phyloP scores from a whole-genome alignment of 2,329 filamentous ascomycete species.

The Penicillium sp. region DNA sequence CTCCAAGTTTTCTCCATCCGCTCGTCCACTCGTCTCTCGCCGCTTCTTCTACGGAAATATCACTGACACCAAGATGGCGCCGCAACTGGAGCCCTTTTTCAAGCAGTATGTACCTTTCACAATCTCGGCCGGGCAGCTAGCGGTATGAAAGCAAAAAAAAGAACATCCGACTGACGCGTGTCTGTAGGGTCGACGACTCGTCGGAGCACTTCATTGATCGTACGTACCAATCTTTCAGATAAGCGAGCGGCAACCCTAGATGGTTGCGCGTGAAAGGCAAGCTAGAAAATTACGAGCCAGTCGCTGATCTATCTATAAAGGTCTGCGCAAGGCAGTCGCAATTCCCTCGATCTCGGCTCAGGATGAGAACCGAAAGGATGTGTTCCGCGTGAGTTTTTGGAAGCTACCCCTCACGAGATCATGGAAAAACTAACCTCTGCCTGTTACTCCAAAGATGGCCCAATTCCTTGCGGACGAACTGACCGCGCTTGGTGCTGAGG shows the following conservation, averaged over 20 bases:
- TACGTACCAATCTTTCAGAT: constrained; percentile 30
- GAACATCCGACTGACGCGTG: constrained; percentile 4
- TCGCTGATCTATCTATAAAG: constrained; percentile 29
- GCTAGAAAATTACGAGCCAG: constrained; percentile 9
- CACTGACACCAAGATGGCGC: constrained; percentile 71
- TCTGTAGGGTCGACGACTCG: constrained; percentile 67
- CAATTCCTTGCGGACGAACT: constrained; percentile 85
- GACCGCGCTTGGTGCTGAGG: constrained; percentile 77
- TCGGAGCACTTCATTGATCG: constrained; percentile 84
- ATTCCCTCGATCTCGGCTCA: constrained; percentile 96
- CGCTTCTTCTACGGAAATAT: constrained; percentile 50
- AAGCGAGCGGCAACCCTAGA: not conserved
- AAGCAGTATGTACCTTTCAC: constrained; percentile 60
- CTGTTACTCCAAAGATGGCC: constrained; percentile 66
- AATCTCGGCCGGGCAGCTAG: not conserved
- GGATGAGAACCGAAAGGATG: constrained; percentile 83
- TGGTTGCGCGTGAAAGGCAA: not conserved
- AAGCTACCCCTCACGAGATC: not conserved
- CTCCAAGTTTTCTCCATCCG: constrained; percentile 17
- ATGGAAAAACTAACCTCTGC: not conserved
- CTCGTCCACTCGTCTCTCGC: constrained; percentile 22
- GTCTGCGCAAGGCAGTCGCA: constrained; percentile 83
- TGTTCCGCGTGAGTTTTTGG: constrained; percentile 66
- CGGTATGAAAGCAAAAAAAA: not conserved
- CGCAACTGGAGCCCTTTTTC: constrained; percentile 89